Base-by-base conservation (phyloP, 2,329 filamentous ascomycete genomes). In the Aureobasidium subglaciale region DNA sequence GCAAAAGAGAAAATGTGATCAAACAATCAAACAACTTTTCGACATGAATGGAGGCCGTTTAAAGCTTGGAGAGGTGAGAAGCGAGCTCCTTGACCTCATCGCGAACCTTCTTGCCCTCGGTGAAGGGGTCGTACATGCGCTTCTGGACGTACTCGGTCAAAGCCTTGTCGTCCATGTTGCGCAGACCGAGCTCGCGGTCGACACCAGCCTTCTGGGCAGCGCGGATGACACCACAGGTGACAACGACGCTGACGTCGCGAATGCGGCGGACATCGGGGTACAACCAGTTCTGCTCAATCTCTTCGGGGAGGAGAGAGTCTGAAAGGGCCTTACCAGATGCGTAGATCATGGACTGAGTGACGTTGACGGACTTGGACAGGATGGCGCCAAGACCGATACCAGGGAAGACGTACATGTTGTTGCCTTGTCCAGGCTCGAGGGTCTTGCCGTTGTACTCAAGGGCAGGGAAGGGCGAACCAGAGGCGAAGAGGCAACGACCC, bases 341-440 rank as follows among this genome's bases (percentile, higher is more conserved):
- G 75, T 97, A 97, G 67, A 99, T 90, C 93, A 99, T 99, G 71
- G 86, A 83, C 70, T 96, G 89, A 5, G 92, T 97, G 63, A 97
- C 80, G 64, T 84, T 84, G 62, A 88, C 85, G 11, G 90, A 82
- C 78, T 96, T 95, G 74, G 86, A 85, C 46, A 97, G 82, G 68
- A 97, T 96, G 62, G 92, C 88, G 59, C 91, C 93, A 27, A 97
- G 84, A 56, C 93, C 93, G 58, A 97, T 87, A 66, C 92, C 93
- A 0, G 93, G 93, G 84, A 99, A 99, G 59, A 99, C 88, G 70
- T 96, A 96, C 77, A 87, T 86, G 76, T 86, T 85, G 80, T 91
- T 91, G 62, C 92, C 91, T 67, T 79, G 77, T 46, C 77, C 77
- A 1, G 77, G 76, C 6, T 70, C 72, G 49, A 78, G 69, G 16